Evolutionary conservation across 352 stramenopile genomes (phyloP).

Genomic region (Phytophthora cryptogea): DNA sequence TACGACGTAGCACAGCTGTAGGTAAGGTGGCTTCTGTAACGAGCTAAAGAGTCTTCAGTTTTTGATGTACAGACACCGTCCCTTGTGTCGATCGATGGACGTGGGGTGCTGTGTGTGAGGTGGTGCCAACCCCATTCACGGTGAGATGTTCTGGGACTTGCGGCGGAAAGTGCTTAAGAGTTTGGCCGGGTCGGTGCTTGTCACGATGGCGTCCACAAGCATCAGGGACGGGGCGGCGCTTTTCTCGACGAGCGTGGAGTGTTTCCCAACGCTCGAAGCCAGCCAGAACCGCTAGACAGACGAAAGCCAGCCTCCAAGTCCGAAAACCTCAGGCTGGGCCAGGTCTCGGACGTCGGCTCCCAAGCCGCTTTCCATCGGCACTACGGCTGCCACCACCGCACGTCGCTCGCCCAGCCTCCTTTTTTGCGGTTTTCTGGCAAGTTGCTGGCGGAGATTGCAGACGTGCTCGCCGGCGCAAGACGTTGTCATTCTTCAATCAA

Average conservation of each 20-base stretch:
- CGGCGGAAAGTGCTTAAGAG: conserved; percentile 24
- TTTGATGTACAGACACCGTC: conserved; percentile 13
- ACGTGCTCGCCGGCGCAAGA: conserved; percentile 1
- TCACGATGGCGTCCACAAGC: conserved; percentile 25
- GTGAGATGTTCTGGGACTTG: conserved; percentile 26
- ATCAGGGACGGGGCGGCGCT: conserved; percentile 30
- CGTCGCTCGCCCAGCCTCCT: conserved; percentile 26
- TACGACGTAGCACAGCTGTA: not conserved
- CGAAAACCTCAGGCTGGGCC: conserved; percentile 19
- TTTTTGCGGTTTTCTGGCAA: conserved; percentile 45
- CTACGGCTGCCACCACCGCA: conserved; percentile 35
- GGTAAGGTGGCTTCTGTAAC: conserved; percentile 15
- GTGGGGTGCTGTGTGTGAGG: not conserved
- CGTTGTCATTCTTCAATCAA: conserved; percentile 23
- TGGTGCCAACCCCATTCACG: not conserved
- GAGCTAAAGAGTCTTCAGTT: conserved; percentile 16
- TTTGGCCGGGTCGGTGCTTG: conserved; percentile 16
- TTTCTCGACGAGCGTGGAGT: conserved; percentile 18
- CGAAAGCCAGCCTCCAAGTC: conserved; percentile 22
- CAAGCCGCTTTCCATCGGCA: conserved; percentile 38
- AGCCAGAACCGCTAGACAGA: conserved; percentile 27
- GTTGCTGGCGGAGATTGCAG: conserved; percentile 22
- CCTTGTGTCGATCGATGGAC: not conserved
- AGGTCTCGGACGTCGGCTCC: conserved; percentile 30
- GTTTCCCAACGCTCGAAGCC: conserved; percentile 23